phyloP scores from a whole-genome alignment of 805 yeast species.

The Wickerhamomyces rabaulensis region DNA sequence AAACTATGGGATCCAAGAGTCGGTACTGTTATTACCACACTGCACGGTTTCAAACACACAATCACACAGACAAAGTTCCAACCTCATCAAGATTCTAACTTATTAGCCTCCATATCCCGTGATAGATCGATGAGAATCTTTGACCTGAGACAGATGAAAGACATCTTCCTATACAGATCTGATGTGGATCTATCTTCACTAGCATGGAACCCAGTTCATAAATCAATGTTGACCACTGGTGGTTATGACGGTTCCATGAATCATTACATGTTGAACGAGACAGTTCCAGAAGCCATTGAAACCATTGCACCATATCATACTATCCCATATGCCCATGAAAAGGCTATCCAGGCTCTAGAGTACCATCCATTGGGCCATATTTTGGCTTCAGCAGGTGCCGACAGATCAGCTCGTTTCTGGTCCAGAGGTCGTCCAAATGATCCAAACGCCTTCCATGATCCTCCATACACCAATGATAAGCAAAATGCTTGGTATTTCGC shows the following conservation, averaged over 20 bases:
- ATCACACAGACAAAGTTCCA: slow-evolving; percentile 85
- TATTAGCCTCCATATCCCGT: slow-evolving; percentile 81
- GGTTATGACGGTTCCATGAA: slow-evolving; percentile 84
- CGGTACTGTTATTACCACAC: slow-evolving; percentile 65
- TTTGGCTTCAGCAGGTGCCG: slow-evolving; percentile 89
- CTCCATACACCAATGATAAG: slow-evolving; percentile 66
- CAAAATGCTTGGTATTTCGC: slow-evolving; percentile 53
- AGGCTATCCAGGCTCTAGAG: slow-evolving; percentile 83
- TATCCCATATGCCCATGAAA: slow-evolving; percentile 92
- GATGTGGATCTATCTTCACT: slow-evolving; percentile 82
- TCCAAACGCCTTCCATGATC: slow-evolving; percentile 74
- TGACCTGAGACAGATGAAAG: slow-evolving; percentile 83
- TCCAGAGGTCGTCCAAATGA: slow-evolving; percentile 89
- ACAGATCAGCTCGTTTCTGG: slow-evolving; percentile 92
- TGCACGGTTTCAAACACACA: slow-evolving; percentile 92
- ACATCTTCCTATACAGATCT: slow-evolving; percentile 66
- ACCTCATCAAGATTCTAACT: slow-evolving; percentile 59
- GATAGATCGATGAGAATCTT: slow-evolving; percentile 86
- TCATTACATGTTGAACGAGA: slow-evolving; percentile 60
- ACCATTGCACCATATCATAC: slow-evolving; percentile 43
- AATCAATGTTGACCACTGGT: slow-evolving; percentile 75
- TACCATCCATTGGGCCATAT: slow-evolving; percentile 95
- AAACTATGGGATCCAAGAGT: slow-evolving; percentile 96
- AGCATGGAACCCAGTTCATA: slow-evolving; percentile 90
- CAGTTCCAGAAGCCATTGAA: slow-evolving; percentile 31